Evolutionary conservation across 2,329 filamentous ascomycete genomes (phyloP), one percentile per base, ranked within the genome.

Genomic region (Apiospora malaysiana): DNA sequence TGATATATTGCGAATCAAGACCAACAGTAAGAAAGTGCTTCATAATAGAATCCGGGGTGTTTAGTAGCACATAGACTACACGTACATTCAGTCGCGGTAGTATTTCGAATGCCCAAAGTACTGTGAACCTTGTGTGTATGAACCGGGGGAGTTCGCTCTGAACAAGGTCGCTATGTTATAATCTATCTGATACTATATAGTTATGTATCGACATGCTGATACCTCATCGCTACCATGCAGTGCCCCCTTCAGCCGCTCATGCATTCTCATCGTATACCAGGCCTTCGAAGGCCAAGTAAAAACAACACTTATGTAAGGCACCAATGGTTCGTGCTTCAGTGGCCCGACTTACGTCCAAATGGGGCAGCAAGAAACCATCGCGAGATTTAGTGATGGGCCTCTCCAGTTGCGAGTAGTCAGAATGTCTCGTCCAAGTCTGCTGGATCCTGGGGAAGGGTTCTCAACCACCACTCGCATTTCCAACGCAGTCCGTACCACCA

Each of bases 181-280:
- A 67, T 45, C 65, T 67, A 67, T 42, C 65, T 45, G 2, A 67
- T 67, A 46, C 40, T 67, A 67, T 67, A 67, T 67, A 67, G 4
- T 27, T 6, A 45, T 18, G 40, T 32, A 67, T 43, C n/a, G 18
- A n/a, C 56, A 37, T 59, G 27, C 18, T 37, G 25, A 21, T 10
- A 40, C 12, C 21, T 32, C 18, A 14, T 40, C 18, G 40, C n/a
- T 3, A n/a, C 18, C 27, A 12, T 63, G 56, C n/a, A 12, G 12
- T 40, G 27, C 56, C 10, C 6, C 21, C n/a, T 8, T 18, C n/a
- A 9, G 3, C 27, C 56, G 56, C 56, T 40, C 32, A n/a, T 40
- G 3, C 9, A 10, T 16, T 12, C 25, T 32, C 23, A 16, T 8
- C 49, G 16, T 59, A 21, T 59, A 27, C 27, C 37, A 37, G 16